These are phyloP conservation scores for Skeletonema tropicum DNA, from an alignment of 108 stramenopile genomes.

Conservation along the genomic window DNA sequence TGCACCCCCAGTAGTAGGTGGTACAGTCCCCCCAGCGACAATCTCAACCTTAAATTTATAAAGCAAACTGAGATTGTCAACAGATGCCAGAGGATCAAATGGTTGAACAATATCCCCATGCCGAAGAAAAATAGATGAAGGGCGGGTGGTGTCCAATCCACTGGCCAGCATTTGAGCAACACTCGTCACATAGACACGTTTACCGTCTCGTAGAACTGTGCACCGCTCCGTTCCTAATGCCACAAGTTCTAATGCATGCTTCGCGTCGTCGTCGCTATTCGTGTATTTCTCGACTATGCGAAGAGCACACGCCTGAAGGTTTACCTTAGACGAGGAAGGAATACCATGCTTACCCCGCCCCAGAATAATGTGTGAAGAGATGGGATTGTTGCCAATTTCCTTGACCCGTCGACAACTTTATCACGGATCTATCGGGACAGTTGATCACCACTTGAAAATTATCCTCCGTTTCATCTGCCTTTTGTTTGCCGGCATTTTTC, in stretches of 20 bases:
- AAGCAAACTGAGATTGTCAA: too few species aligned
- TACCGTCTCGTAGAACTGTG: not conserved
- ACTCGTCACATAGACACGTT: not conserved
- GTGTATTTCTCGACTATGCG: not conserved
- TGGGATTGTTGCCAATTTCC: not conserved
- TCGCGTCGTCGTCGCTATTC: not conserved
- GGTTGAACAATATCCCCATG: not conserved
- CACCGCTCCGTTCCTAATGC: not conserved
- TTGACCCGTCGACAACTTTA: too few species aligned
- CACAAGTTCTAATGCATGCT: not conserved
- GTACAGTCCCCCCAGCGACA: not conserved
- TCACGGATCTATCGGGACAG: slow-evolving; percentile 14
- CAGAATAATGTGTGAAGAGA: not conserved
- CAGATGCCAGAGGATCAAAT: too few species aligned
- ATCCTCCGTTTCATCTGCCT: not conserved
- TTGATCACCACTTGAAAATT: not conserved
- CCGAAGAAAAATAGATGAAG: not conserved
- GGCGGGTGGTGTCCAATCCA: not conserved
- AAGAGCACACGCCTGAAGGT: not conserved
- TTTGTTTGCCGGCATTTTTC: not conserved
- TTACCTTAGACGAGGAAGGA: not conserved
- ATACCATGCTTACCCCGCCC: slow-evolving; percentile 5
- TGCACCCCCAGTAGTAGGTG: not conserved
- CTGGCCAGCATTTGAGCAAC: not conserved
- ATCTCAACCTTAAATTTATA: slow-evolving; percentile 2